phyloP scores from a whole-genome alignment of 2,329 filamentous ascomycete species.

The Waltergamsia citrina region DNA sequence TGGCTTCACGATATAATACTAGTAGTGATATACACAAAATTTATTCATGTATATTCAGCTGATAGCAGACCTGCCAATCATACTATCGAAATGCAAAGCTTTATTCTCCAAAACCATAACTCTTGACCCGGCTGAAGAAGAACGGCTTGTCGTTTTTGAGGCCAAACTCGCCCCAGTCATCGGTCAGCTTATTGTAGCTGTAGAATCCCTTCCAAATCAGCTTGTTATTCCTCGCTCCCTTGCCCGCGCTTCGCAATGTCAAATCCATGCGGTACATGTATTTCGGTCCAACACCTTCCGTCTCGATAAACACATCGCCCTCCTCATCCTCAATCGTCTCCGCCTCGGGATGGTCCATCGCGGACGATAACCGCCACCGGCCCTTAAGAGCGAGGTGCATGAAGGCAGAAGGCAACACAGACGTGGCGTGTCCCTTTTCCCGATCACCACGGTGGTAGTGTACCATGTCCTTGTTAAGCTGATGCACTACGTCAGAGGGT shows the following conservation, averaged over 20 bases:
- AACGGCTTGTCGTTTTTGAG: slow-evolving; percentile 55
- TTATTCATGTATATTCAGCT: too few relatives aligned
- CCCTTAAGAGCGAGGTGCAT: slow-evolving; percentile 61
- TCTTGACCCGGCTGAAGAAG: slow-evolving; percentile 58
- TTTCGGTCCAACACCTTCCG: slow-evolving; percentile 67
- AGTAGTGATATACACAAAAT: too few relatives aligned
- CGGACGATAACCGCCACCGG: slow-evolving; percentile 38
- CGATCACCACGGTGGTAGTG: slow-evolving; percentile 26
- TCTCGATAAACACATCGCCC: slow-evolving; percentile 73
- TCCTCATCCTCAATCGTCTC: slow-evolving; percentile 28
- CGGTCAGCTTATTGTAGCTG: slow-evolving; percentile 81
- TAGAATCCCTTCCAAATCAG: slow-evolving; percentile 83
- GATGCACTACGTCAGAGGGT: slow-evolving; percentile 78
- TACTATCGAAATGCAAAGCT: neutral
- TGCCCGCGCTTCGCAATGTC: slow-evolving; percentile 53
- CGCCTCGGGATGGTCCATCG: slow-evolving; percentile 17
- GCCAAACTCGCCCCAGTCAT: slow-evolving; percentile 80
- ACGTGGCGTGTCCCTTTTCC: slow-evolving; percentile 2
- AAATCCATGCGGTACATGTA: slow-evolving; percentile 84
- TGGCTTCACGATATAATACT: too few relatives aligned
- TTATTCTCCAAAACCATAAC: slow-evolving; percentile 43
- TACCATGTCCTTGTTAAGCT: slow-evolving; percentile 65
- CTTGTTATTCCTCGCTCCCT: slow-evolving; percentile 70
- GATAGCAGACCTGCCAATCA: too few relatives aligned
- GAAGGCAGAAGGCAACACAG: slow-evolving; percentile 31